Percentiles rank a stretch among this genome's conserved stretches.
These are phyloP conservation scores for Clavispora vitiphila DNA, from an alignment of 805 yeast species.

Conservation along the genomic window DNA sequence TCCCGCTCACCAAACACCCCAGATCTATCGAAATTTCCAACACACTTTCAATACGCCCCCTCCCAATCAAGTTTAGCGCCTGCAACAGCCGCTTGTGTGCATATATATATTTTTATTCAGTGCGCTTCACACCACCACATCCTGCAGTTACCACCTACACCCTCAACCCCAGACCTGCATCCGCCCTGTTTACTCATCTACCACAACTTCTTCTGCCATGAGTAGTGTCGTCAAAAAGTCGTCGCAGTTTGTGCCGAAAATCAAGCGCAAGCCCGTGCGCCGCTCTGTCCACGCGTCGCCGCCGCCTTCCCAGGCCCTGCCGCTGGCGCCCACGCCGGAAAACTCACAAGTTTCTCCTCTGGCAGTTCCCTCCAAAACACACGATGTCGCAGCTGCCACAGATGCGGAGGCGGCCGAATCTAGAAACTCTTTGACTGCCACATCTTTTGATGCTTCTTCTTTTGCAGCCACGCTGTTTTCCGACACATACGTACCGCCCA, in stretches of 20 bases:
- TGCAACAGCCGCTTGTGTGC: too few relatives aligned
- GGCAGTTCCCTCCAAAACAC: conserved; percentile 29
- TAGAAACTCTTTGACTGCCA: neutral
- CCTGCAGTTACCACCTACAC: neutral
- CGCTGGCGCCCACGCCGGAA: conserved; percentile 24
- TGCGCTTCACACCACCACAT: too few relatives aligned
- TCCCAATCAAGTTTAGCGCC: too few relatives aligned
- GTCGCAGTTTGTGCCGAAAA: conserved; percentile 63
- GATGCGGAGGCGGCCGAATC: too few relatives aligned
- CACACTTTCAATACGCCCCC: too few relatives aligned
- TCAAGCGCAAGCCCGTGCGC: conserved; percentile 23
- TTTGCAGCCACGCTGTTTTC: conserved; percentile 15
- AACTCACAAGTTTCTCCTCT: conserved; percentile 12
- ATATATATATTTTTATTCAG: too few relatives aligned
- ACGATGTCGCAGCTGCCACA: conserved; percentile 25
- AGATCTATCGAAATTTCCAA: too few relatives aligned
- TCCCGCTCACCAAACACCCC: too few relatives aligned
- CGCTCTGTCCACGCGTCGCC: conserved; percentile 11
- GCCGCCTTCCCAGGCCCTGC: conserved; percentile 17
- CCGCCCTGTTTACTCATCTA: neutral
- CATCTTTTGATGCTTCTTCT: conserved; percentile 8
- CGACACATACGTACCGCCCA: conserved; percentile 2
- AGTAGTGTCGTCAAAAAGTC: conserved; percentile 47
- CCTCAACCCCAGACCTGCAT: conserved; percentile 1
- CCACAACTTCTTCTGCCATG: conserved; percentile 20